Conservation (phyloP, 495 filamentous ascomycete genomes). For the Penicillium longicatenatum region DNA sequence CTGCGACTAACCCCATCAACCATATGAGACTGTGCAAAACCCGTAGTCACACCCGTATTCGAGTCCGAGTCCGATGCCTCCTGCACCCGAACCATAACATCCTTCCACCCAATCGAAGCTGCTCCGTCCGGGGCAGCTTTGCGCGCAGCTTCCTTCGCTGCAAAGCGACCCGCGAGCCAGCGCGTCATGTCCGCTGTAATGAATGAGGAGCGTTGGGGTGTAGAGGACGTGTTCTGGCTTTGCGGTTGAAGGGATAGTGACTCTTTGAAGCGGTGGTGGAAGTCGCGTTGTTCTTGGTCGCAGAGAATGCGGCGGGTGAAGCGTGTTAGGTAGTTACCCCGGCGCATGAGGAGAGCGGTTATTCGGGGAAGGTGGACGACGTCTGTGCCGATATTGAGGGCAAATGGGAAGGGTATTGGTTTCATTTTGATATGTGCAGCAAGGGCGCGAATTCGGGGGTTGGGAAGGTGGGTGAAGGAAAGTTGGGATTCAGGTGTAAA, state of each 20-base stretch:
- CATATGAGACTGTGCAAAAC: neutral
- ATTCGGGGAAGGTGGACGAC: constrained; percentile 58
- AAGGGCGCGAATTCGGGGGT: neutral
- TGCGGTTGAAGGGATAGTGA: constrained; percentile 16
- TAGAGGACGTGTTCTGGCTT: neutral
- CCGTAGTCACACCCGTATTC: neutral
- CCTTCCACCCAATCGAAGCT: constrained; percentile 40
- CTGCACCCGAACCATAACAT: constrained; percentile 41
- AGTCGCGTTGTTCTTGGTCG: constrained; percentile 44
- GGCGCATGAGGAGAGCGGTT: constrained; percentile 43
- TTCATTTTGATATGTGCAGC: constrained; percentile 22
- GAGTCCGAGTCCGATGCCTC: constrained; percentile 12
- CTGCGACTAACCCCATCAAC: constrained; percentile 26
- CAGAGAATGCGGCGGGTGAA: constrained; percentile 57
- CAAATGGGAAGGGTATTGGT: constrained; percentile 40
- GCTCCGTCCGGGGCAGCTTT: constrained; percentile 49
- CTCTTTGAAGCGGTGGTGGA: constrained; percentile 38
- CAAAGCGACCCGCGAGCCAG: constrained; percentile 52
- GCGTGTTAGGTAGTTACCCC: constrained; percentile 42
- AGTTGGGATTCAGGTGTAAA: constrained; percentile 8
- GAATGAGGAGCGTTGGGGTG: neutral
- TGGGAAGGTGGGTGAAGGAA: constrained; percentile 11
- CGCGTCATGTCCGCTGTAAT: constrained; percentile 44
- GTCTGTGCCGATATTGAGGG: constrained; percentile 54
- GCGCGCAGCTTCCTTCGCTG: constrained; percentile 51